Conservation (phyloP, 2,329 filamentous ascomycete genomes). For the Fusarium sp. region DNA sequence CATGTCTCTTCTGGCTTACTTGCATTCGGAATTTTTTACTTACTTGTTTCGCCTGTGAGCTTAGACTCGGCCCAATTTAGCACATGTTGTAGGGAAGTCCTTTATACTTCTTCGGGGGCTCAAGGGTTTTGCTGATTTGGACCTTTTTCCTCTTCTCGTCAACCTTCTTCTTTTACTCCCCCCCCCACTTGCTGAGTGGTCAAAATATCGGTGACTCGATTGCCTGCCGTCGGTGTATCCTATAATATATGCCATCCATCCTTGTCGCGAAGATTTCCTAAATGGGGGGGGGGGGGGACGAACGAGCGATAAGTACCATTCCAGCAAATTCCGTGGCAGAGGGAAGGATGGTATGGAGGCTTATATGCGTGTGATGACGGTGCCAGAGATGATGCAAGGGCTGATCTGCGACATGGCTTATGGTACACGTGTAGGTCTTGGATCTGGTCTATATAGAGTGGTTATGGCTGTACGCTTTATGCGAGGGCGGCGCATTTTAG, state of each 20-base stretch:
- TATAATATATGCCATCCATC: no score
- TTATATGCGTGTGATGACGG: conserved; percentile 3
- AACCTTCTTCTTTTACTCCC: not conserved
- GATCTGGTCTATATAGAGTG: conserved; percentile 1
- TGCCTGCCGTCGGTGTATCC: not conserved
- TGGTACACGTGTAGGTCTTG: conserved; percentile 13
- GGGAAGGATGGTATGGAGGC: conserved; percentile 16
- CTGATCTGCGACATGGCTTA: conserved; percentile 10
- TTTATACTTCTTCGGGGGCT: no score
- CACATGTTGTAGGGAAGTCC: no score
- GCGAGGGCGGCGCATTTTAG: conserved; percentile 7
- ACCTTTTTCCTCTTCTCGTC: not conserved
- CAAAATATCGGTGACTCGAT: not conserved
- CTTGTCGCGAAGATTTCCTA: not conserved
- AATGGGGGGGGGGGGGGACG: not conserved
- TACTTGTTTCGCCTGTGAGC: not conserved
- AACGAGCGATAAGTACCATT: conserved; percentile 10
- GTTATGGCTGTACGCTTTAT: conserved; percentile 1
- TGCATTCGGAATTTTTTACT: conserved; percentile 3
- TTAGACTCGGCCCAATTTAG: not conserved
- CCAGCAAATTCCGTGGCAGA: conserved; percentile 1
- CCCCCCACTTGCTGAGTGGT: not conserved
- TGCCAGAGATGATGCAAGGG: conserved; percentile 5
- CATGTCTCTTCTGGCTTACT: not conserved
- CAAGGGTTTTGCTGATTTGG: not conserved